Evolutionary conservation across 2,329 filamentous ascomycete genomes (phyloP), one percentile per base, ranked within the genome.

Genomic region (Pseudonectria foliicola): DNA sequence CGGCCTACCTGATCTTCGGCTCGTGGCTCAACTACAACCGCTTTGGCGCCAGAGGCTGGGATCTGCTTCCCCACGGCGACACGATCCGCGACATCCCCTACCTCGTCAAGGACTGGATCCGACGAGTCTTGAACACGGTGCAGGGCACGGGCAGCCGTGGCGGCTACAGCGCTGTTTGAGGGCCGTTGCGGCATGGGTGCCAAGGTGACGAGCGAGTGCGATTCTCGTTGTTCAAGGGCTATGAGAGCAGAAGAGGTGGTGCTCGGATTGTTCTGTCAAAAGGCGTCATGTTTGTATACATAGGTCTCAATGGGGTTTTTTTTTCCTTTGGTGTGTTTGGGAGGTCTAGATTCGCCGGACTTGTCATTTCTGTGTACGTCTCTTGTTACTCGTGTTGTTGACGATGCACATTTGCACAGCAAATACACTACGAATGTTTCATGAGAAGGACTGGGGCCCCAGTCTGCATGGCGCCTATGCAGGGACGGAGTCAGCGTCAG

Each of bases 1-100:
- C 92, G 2, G 68, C 89, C 15, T 98, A 96, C 65, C 80, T 98
- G 46, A 95, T 96, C 59, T 96, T 96, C 56, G 89, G 90, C 45
- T 94, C 89, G 13, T 98, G 92, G 92, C 80, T 96, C 59, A 96
- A 96, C 70, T 96, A 96, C 73, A 95, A 88, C 67, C 85, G 89
- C 43, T 95, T 95, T 62, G 90, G 90, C 31, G 89, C 90, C 34
- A 76, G 90, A 29, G 92, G 92, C 38, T 96, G 89, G 89, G 92
- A 96, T 54, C 73, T 95, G 13, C 70, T 96, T 13, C 92, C 92
- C 11, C 90, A 96, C 57, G 85, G 85, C 46, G 92, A 98, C 60
- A 84, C 85, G 1, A 83, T 96, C 50, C 81, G 90, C 45, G 92
- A 98, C 55, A 66, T 95, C 13, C 92, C 92, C 3, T 96, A 95